Evolutionary conservation across 2,329 filamentous ascomycete species (phyloP), one percentile per base, ranked within the genome.

Genomic region (Hypoxylon sp.): DNA sequence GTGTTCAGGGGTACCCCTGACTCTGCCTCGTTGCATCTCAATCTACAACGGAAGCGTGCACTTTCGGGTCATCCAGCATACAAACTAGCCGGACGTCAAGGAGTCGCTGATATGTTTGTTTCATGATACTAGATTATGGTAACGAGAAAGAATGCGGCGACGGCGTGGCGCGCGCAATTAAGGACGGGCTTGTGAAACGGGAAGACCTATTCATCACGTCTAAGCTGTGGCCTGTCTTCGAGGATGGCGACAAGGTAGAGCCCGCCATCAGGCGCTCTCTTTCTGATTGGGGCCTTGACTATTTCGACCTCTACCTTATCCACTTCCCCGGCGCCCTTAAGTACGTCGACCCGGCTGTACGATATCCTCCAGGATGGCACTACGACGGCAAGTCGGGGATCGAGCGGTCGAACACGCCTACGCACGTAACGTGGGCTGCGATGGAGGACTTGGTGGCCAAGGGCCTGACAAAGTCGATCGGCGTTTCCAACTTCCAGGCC

Each of bases 181-280:
- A 90, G 76, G 92, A 96, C 8, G 91, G 92, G 44, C 79, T 95
- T 62, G 91, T 94, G 72, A 93, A 90, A 83, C 90, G 92, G 64
- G 88, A 92, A 80, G 93, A 97, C 22, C 91, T 97, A 77, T 97
- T 97, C 87, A 89, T 97, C 76, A 91, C 94, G 70, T 93, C 91
- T 80, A 97, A 97, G 85, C 90, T 97, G 62, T 97, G 93, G 93
- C 93, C 95, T 83, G 90, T 89, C 71, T 97, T 93, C 87, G 93
- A 97, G 84, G 91, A 95, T 74, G 85, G 84, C 72, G 89, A 95
- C 72, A 85, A 86, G 72, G 92, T 95, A 67, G 88, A 90, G 80
- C 89, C 89, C 62, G 93, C 96, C 76, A 86, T 84, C 79, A 87
- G 87, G 79, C 90, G 89, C 76, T 91, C 94, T 81, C 88, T 94